Conservation (phyloP, 257 asterid species). For the Vinca minor region DNA sequence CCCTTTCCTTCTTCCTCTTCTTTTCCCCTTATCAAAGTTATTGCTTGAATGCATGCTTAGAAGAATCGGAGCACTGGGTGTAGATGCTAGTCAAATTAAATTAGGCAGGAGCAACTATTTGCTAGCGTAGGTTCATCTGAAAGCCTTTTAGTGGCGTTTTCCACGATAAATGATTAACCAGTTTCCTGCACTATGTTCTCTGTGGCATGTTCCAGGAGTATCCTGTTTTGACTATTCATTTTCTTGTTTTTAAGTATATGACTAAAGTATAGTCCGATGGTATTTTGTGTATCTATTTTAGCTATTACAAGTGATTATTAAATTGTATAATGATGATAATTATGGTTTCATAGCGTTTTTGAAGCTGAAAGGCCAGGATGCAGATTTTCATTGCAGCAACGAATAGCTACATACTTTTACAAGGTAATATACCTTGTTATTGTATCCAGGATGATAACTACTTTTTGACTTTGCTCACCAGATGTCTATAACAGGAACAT, state of each 20-base stretch:
- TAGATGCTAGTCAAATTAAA: too few species aligned
- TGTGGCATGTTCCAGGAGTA: not conserved
- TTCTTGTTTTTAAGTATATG: not conserved
- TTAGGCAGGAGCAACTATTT: too few species aligned
- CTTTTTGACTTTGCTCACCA: not conserved
- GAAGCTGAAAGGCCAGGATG: slow-evolving; percentile 92
- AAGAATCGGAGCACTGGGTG: too few species aligned
- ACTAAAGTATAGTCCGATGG: not conserved
- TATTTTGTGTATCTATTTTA: not conserved
- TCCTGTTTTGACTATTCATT: not conserved
- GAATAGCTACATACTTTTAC: slow-evolving; percentile 79
- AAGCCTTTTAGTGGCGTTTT: too few species aligned
- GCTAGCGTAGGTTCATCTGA: too few species aligned
- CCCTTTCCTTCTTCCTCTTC: too few species aligned
- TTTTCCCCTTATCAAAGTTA: too few species aligned
- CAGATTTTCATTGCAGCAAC: slow-evolving; percentile 69
- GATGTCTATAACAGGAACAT: not conserved
- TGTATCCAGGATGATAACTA: slow-evolving; percentile 6
- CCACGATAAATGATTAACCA: not conserved
- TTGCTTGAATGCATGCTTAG: too few species aligned
- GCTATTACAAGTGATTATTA: slow-evolving; percentile 5
- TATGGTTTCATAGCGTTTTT: slow-evolving; percentile 52
- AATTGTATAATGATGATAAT: slow-evolving; percentile 6
- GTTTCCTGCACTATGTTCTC: not conserved
- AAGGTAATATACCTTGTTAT: slow-evolving; percentile 41